phyloP scores from a whole-genome alignment of 345 rosid species.

The Dipteronia dyeriana region DNA sequence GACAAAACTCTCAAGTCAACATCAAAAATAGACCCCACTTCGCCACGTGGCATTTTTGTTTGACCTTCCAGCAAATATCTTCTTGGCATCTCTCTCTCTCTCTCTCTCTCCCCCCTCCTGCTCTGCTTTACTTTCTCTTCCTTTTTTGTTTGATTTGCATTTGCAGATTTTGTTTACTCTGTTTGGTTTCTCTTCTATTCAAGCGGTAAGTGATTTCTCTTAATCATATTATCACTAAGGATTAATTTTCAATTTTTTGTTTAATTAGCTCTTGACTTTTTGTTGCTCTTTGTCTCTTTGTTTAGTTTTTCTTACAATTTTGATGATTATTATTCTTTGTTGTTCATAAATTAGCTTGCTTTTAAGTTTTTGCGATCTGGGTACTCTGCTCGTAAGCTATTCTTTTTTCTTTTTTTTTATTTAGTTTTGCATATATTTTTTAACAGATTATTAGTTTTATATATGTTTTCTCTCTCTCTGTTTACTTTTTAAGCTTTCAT shows the following conservation, averaged over 20 bases:
- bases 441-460: background rate
- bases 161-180: background rate
- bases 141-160: no score
- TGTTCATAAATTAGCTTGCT: background rate
- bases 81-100: conserved; percentile 19
- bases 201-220: conserved; percentile 26
- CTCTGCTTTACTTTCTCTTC: background rate
- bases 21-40: background rate
- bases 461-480: background rate
- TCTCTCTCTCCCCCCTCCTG: conserved; percentile 13
- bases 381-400: background rate
- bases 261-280: background rate
- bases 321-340: background rate
- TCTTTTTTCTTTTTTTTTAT: background rate
- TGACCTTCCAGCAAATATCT: conserved; percentile 30
- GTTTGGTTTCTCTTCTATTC: conserved; percentile 8
- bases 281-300: background rate
- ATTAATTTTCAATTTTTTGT: background rate
- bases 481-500: background rate
- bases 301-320: background rate
- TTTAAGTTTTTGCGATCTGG: background rate
- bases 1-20: conserved; percentile 14
- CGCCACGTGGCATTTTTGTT: conserved; percentile 19
- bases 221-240: background rate
- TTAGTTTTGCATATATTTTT: no score